A percentile compares a stretch with the other conserved stretches of the same genome.
Evolutionary conservation across 768 basidiomycete species (phyloP).

Genomic region (Hydnomerulius pinastri): DNA sequence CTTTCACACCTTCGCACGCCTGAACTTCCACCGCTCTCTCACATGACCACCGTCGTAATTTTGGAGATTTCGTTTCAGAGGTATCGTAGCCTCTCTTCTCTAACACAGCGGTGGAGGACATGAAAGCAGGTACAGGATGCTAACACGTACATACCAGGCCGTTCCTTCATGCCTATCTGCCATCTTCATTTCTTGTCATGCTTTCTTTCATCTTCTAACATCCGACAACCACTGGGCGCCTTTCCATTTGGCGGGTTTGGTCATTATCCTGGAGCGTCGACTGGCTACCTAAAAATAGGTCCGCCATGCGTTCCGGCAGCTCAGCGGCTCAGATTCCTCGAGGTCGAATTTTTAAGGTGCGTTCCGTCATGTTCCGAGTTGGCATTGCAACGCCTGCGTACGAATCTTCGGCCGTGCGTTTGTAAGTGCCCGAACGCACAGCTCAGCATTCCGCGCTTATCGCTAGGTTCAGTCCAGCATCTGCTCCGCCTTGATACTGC

Average conservation of each 20-base stretch:
- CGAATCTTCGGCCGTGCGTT: background rate
- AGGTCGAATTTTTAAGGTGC: background rate
- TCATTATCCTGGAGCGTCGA: background rate
- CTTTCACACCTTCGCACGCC: constrained; percentile 6
- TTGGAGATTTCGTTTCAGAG: background rate
- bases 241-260: background rate
- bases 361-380: background rate
- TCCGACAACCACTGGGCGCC: background rate
- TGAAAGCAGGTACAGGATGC: background rate
- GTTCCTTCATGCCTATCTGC: background rate
- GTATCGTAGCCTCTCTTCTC: background rate
- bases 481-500: too few species aligned
- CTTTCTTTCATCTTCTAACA: background rate
- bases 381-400: background rate
- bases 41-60: constrained; percentile 1
- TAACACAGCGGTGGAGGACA: background rate
- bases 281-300: background rate
- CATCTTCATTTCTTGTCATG: background rate
- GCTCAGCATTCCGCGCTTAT: background rate
- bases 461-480: background rate
- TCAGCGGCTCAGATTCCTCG: background rate
- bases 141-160: background rate
- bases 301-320: background rate
- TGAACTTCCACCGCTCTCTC: background rate
- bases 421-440: background rate